Conservation (phyloP, 169 alveolate species). For the Babesia caballi region DNA sequence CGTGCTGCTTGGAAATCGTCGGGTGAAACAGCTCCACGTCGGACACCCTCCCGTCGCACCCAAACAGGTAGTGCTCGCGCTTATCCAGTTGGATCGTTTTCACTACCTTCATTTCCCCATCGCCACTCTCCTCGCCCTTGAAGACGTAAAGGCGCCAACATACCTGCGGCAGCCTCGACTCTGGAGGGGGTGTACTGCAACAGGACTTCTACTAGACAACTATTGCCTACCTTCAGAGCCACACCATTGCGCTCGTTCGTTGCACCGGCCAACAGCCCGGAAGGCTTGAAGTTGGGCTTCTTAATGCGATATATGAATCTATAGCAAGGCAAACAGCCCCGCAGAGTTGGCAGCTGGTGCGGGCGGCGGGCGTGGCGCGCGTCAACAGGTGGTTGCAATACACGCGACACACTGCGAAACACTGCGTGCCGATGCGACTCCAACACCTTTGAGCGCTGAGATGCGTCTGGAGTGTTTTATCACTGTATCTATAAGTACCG, state of each 20-base stretch:
- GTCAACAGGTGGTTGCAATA: too few species aligned
- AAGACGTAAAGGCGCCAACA: constrained; percentile 84
- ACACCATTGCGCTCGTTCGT: constrained; percentile 75
- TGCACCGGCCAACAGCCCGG: constrained; percentile 83
- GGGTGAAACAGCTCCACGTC: constrained; percentile 86
- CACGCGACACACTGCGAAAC: too few species aligned
- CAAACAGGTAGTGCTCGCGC: constrained; percentile 80
- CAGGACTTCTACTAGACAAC: neutral
- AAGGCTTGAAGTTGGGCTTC: constrained; percentile 81
- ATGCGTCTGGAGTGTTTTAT: too few species aligned
- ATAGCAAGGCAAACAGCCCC: too few species aligned
- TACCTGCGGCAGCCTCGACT: constrained; percentile 73
- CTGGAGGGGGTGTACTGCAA: constrained; percentile 83
- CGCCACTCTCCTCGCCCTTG: constrained; percentile 52
- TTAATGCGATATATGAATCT: too few species aligned
- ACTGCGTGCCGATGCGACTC: too few species aligned
- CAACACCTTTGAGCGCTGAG: too few species aligned
- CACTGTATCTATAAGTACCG: too few species aligned
- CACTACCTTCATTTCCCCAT: constrained; percentile 19
- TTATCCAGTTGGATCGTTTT: constrained; percentile 76
- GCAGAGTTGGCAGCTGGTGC: too few species aligned
- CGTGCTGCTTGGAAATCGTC: constrained; percentile 91
- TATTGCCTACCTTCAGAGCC: constrained; percentile 64
- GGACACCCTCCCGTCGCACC: constrained; percentile 89
- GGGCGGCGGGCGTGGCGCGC: too few species aligned